phyloP scores from a whole-genome alignment of 139 green algal genomes.

The Chlorella sp. region DNA sequence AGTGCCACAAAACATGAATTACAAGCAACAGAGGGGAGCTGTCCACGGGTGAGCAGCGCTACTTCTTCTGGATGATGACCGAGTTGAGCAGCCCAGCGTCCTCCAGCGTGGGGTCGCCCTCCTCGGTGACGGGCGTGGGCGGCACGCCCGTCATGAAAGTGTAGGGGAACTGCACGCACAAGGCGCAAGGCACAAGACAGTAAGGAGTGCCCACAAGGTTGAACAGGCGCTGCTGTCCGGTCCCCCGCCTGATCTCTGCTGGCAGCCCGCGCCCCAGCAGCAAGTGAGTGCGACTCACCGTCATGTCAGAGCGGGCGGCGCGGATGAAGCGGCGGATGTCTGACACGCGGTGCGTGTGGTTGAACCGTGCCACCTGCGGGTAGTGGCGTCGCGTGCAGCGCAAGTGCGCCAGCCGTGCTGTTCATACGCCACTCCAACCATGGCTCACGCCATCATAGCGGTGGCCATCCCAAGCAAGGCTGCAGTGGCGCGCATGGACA shows the following conservation, averaged over 20 bases:
- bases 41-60: too few relatives aligned
- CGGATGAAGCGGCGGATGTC: conserved; percentile 82
- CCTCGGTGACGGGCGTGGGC: conserved; percentile 35
- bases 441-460: not conserved
- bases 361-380: conserved; percentile 68
- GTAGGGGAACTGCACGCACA: conserved; percentile 30
- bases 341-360: conserved; percentile 67
- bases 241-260: not conserved
- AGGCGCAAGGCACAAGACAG: not conserved
- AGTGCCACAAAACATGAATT: too few relatives aligned
- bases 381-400: not conserved
- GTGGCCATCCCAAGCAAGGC: not conserved
- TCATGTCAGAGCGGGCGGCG: conserved; percentile 53
- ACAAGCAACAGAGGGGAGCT: too few relatives aligned
- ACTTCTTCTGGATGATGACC: conserved; percentile 78
- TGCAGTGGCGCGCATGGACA: not conserved
- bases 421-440: not conserved
- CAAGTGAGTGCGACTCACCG: conserved; percentile 5
- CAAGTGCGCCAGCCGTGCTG: not conserved
- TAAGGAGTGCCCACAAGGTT: not conserved
- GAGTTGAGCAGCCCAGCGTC: conserved; percentile 70
- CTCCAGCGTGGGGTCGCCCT: conserved; percentile 67
- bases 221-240: not conserved
- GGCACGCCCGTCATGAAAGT: conserved; percentile 71
- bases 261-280: not conserved